These are phyloP conservation scores for Leccinum disarticulatum DNA, from an alignment of 768 basidiomycete genomes.

Conservation along the genomic window DNA sequence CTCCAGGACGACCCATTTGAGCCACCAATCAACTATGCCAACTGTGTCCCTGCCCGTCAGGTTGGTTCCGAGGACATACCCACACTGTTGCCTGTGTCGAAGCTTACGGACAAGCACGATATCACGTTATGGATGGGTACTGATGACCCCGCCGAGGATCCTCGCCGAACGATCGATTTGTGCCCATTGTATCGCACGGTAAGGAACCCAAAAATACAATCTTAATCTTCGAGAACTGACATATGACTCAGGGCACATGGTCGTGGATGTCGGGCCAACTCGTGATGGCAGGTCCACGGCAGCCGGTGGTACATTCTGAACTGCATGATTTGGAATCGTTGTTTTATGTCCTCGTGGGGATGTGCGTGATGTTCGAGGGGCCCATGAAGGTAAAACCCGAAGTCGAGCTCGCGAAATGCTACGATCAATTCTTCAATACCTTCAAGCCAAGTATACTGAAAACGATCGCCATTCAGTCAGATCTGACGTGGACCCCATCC, in stretches of 20 bases:
- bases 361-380: neutral
- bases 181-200: neutral
- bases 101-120: neutral
- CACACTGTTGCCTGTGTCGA: neutral
- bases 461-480: neutral
- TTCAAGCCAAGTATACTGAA: conserved; percentile 3
- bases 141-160: neutral
- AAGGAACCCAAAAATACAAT: neutral
- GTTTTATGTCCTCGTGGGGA: neutral
- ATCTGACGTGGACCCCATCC: neutral
- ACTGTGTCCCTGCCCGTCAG: neutral
- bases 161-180: neutral
- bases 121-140: neutral
- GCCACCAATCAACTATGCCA: neutral
- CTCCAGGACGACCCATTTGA: neutral
- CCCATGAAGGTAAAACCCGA: neutral
- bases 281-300: conserved; percentile 4
- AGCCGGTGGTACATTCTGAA: neutral
- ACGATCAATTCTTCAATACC: conserved; percentile 6
- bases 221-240: neutral
- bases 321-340: conserved; percentile 2
- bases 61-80: neutral
- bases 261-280: conserved; percentile 7
- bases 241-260: neutral
- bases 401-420: neutral